A percentile compares a stretch with the other conserved stretches of the same genome.
These are phyloP conservation scores for Artemisia annua DNA, from an alignment of 129 eudicot genomes.

Conservation along the genomic window DNA sequence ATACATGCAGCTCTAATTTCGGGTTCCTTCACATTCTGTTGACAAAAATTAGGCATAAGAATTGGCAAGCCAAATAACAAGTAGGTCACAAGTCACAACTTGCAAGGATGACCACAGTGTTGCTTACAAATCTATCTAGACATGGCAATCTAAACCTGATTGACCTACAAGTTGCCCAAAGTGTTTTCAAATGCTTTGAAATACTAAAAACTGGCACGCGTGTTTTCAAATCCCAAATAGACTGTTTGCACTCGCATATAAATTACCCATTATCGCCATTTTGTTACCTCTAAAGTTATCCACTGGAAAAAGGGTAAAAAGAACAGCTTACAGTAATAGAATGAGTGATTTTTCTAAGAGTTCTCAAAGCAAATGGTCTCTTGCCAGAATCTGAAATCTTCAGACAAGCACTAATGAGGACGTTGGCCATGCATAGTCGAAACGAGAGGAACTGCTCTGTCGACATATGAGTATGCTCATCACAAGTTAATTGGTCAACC, in stretches of 20 bases:
- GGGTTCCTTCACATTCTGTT: slow-evolving; percentile 50
- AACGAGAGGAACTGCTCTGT: slow-evolving; percentile 38
- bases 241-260: too few relatives aligned
- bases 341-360: slow-evolving; percentile 44
- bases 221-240: too few relatives aligned
- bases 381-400: slow-evolving; percentile 68
- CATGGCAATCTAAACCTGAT: too few relatives aligned
- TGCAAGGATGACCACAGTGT: neutral
- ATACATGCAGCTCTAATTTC: slow-evolving; percentile 79
- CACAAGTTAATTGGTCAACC: slow-evolving; percentile 47
- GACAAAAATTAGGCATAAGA: neutral
- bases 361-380: slow-evolving; percentile 51
- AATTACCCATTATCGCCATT: neutral
- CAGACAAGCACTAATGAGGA: slow-evolving; percentile 87
- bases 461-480: slow-evolving; percentile 19
- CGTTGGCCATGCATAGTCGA: slow-evolving; percentile 94
- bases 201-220: too few relatives aligned
- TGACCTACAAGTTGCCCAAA: too few relatives aligned
- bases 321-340: slow-evolving; percentile 38
- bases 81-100: slow-evolving; percentile 5
- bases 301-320: neutral
- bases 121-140: too few relatives aligned
- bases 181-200: too few relatives aligned
- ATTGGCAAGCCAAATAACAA: neutral
- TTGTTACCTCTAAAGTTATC: neutral